Evolutionary conservation across 495 filamentous ascomycete species (phyloP), one percentile per base, ranked within the genome.

Genomic region (Glutinoglossum americanum): DNA sequence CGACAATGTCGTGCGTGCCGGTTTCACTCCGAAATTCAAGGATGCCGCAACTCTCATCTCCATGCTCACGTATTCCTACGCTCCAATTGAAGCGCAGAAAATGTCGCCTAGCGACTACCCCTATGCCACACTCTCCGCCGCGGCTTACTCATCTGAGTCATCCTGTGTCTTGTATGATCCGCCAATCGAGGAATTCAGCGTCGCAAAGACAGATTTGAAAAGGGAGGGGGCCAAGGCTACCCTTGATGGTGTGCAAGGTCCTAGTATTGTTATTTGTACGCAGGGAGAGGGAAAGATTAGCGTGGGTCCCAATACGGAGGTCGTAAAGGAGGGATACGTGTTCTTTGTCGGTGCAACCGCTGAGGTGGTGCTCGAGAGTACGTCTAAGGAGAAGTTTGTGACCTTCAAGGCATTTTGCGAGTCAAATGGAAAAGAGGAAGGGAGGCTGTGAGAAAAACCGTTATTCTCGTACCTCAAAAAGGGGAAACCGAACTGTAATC

Each of bases 21-120:
- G 92, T 21, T 89, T 98, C 67, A 98, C 92, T 0, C 92, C 92
- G 10, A 98, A 98, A 69, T 97, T 90, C 77, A 94, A 96, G 73
- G 92, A 98, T 63, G 87, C 95, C 49, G 74, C 81, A 51, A 96
- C 87, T 2, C 76, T 98, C n/a, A 85, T 89, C 37, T 73, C 75
- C 60, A 94, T 95, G 85, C 73, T 98, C 57, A 97, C 92, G 0
- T 98, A 98, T 73, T 80, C 76, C 55, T 96, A 92, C 63, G 89
- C 90, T 1, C 90, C 92, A 3, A 94, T 94, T 61, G 81, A 84
- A 45, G 81, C 90, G 71, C 92, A 98, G 67, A 96, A 96, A 74
- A 87, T 98, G 78, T 64, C 77, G 41, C 87, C 92, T 0, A 73
- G 69, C 23, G 83, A 89, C 57, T 99, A 93, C 62, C 83, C 86